A percentile compares a stretch with the other conserved stretches of the same genome.
These are phyloP conservation scores for Penicillium sumatraense DNA, from an alignment of 2,329 filamentous ascomycete genomes.

Conservation along the genomic window DNA sequence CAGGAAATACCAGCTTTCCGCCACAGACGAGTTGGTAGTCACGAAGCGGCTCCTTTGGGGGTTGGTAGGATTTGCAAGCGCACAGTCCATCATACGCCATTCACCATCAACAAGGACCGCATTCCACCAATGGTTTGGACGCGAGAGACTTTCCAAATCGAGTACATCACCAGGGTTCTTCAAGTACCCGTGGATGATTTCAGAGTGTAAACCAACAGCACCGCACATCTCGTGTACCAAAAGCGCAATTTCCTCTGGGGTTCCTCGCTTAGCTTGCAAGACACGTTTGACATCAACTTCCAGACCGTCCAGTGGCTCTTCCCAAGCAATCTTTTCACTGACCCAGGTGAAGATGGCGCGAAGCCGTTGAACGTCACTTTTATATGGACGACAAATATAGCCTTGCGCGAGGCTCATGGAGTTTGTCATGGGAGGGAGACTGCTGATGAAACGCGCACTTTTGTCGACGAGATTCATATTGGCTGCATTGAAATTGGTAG, in stretches of 20 bases:
- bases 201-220: constrained; percentile 84
- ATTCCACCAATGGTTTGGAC: constrained; percentile 98
- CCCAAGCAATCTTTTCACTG: constrained; percentile 92
- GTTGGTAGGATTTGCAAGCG: constrained; percentile 87
- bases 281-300: constrained; percentile 78
- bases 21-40: constrained; percentile 67
- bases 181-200: constrained; percentile 86
- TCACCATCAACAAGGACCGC: constrained; percentile 89
- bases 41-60: constrained; percentile 80
- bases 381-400: constrained; percentile 91
- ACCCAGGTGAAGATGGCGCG: constrained; percentile 98
- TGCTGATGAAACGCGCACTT: constrained; percentile 87
- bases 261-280: constrained; percentile 81
- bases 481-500: constrained; percentile 77
- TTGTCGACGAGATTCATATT: constrained; percentile 93
- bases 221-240: constrained; percentile 92
- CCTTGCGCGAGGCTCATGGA: constrained; percentile 82
- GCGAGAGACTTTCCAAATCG: constrained; percentile 80
- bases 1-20: constrained; percentile 95
- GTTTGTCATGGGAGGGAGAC: constrained; percentile 79
- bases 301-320: constrained; percentile 87
- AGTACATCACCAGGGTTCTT: constrained; percentile 84
- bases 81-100: constrained; percentile 96
- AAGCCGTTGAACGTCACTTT: constrained; percentile 89
- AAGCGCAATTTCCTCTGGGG: constrained; percentile 84